These are phyloP conservation scores for Lodderomyces margitis DNA, from an alignment of 1,139 yeast genomes.

Conservation along the genomic window DNA sequence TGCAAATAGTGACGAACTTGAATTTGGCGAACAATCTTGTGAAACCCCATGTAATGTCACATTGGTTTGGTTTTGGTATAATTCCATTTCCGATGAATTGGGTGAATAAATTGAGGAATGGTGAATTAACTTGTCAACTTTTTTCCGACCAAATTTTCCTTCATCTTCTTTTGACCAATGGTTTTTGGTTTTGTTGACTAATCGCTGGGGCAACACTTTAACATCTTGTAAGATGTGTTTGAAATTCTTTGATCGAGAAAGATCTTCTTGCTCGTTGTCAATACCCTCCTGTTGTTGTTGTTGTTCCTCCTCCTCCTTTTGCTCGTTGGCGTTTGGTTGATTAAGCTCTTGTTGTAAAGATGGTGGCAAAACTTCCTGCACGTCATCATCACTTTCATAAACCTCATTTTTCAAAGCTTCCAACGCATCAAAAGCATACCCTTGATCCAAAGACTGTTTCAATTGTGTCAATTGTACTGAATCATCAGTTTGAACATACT, in stretches of 20 bases:
- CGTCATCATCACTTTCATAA: slow-evolving; percentile 15
- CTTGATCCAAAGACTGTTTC: slow-evolving; percentile 18
- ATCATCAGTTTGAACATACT: slow-evolving; percentile 22
- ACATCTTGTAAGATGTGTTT: slow-evolving; percentile 7
- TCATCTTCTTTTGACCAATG: slow-evolving; percentile 9
- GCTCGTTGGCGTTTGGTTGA: too few relatives aligned
- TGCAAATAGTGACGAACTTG: slow-evolving; percentile 1
- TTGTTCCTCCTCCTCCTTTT: not conserved
- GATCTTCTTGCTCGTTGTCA: slow-evolving; percentile 7
- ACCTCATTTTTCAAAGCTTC: slow-evolving; percentile 18
- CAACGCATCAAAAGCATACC: slow-evolving; percentile 17
- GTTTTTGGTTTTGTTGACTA: slow-evolving; percentile 11
- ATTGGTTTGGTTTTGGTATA: slow-evolving; percentile 10
- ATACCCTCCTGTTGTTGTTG: slow-evolving; percentile 6
- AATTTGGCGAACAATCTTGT: slow-evolving; percentile 12
- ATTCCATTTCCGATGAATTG: slow-evolving; percentile 3
- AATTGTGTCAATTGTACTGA: slow-evolving; percentile 21
- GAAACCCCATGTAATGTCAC: slow-evolving; percentile 13
- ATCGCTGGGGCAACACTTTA: slow-evolving; percentile 9
- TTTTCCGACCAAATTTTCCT: slow-evolving; percentile 3
- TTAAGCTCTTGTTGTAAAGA: not conserved
- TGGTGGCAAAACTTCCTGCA: not conserved
- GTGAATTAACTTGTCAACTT: slow-evolving; percentile 3
- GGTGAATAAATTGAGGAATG: slow-evolving; percentile 3
- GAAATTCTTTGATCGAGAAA: slow-evolving; percentile 7